Conservation (phyloP, 2,329 filamentous ascomycete species). For the Tolypocladium paradoxum region DNA sequence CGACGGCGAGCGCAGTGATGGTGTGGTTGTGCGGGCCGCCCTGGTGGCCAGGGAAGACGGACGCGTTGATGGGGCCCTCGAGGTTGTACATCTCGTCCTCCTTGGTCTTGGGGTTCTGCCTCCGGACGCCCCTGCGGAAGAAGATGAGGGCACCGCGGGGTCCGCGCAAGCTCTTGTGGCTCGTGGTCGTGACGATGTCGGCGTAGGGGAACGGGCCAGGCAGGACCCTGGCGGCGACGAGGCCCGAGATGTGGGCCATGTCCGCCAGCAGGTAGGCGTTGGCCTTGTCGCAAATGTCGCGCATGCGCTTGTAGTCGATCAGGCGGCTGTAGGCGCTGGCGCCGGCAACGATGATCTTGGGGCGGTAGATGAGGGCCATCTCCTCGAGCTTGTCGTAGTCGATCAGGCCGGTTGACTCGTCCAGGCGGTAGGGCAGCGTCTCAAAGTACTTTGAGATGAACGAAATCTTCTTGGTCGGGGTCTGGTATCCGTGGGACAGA, state of each 20-base stretch:
- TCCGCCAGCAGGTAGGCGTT: constrained; percentile 90
- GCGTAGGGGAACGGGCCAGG: constrained; percentile 81
- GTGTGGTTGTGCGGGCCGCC: constrained; percentile 98
- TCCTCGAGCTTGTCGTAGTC: constrained; percentile 90
- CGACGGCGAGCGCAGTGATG: constrained; percentile 89
- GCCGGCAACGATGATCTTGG: constrained; percentile 90
- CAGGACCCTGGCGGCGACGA: constrained; percentile 85
- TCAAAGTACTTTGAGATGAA: constrained; percentile 98
- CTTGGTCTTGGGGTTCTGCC: constrained; percentile 74
- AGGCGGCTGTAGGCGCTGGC: constrained; percentile 92
- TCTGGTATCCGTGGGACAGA: constrained; percentile 95
- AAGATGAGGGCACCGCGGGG: constrained; percentile 97
- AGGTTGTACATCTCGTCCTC: constrained; percentile 82
- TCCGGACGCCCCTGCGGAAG: constrained; percentile 85
- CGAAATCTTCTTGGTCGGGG: constrained; percentile 89
- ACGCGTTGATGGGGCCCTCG: constrained; percentile 86
- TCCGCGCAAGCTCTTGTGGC: constrained; percentile 92
- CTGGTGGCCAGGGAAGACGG: constrained; percentile 96
- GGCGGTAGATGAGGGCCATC: constrained; percentile 77
- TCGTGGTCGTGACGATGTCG: constrained; percentile 95
- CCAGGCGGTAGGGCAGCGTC: constrained; percentile 86
- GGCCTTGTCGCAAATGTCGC: constrained; percentile 79
- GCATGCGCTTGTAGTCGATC: constrained; percentile 91
- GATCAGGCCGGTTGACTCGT: constrained; percentile 84
- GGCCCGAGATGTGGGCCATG: constrained; percentile 94